Conservation (phyloP, 768 basidiomycete species). For the Asterophora parasitica region DNA sequence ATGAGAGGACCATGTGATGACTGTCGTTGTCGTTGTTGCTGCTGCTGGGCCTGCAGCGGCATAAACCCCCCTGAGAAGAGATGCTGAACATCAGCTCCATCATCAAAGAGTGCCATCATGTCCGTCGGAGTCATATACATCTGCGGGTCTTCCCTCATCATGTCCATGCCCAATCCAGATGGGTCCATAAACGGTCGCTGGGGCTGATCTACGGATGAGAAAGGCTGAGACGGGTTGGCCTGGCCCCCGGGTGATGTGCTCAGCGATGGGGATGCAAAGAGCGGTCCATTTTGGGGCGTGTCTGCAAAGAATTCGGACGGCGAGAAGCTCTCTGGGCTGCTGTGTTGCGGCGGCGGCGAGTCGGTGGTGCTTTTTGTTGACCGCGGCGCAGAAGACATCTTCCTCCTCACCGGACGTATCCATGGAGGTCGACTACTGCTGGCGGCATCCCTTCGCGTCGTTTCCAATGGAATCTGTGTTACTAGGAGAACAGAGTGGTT, state of each 20-base stretch:
- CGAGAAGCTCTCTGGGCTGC: constrained; percentile 66
- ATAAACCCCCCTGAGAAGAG: constrained; percentile 27
- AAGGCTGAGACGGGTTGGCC: constrained; percentile 7
- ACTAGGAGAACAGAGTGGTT: constrained; percentile 32
- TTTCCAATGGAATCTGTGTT: constrained; percentile 84
- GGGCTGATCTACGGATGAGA: constrained; percentile 12
- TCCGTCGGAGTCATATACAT: constrained; percentile 57
- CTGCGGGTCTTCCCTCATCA: constrained; percentile 41
- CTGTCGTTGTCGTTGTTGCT: constrained; percentile 12
- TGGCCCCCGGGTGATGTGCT: constrained; percentile 7
- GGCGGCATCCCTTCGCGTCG: constrained; percentile 43
- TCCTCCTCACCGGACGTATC: constrained; percentile 85
- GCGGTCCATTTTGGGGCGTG: constrained; percentile 28
- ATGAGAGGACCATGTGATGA: not conserved
- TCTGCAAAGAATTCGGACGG: constrained; percentile 62
- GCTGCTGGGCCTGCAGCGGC: constrained; percentile 12
- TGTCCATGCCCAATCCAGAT: constrained; percentile 36
- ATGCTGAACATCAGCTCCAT: constrained; percentile 37
- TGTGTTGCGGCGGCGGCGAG: constrained; percentile 42
- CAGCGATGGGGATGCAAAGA: constrained; percentile 19
- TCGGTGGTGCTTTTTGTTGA: constrained; percentile 37
- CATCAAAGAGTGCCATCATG: constrained; percentile 59
- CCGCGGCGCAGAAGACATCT: constrained; percentile 46
- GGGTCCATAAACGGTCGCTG: constrained; percentile 33
- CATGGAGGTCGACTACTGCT: constrained; percentile 69